Percentiles rank a stretch among this genome's conserved stretches.
Conservation (phyloP, 345 rosid species). For the Brassica rapa region DNA sequence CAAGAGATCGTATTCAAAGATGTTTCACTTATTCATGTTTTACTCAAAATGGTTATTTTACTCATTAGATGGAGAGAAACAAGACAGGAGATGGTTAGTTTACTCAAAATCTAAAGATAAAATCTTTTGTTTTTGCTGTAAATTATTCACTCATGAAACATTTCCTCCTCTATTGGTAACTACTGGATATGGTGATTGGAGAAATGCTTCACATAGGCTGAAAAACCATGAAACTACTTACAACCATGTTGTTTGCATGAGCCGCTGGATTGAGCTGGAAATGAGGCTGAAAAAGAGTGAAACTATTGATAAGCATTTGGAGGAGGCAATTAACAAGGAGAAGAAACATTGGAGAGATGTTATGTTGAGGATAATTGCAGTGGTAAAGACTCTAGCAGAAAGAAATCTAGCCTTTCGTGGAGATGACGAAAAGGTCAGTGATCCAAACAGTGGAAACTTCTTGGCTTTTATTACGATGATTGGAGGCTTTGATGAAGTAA, state of each 20-base stretch:
- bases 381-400: background rate
- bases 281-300: background rate
- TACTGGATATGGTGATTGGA: background rate
- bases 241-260: background rate
- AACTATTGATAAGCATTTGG: background rate
- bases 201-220: background rate
- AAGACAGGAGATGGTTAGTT: background rate
- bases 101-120: slow-evolving; percentile 1
- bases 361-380: background rate
- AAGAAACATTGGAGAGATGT: slow-evolving; percentile 14
- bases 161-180: background rate
- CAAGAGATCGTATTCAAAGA: background rate
- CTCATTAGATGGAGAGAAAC: background rate
- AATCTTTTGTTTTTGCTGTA: slow-evolving; percentile 14
- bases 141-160: background rate
- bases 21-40: background rate
- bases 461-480: background rate
- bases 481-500: background rate
- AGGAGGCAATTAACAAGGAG: slow-evolving; percentile 9
- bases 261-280: background rate
- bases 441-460: background rate
- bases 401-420: background rate
- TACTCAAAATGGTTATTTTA: background rate
- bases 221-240: background rate
- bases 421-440: background rate